Evolutionary conservation across 257 asterid genomes (phyloP).

Genomic region (Gynochthodes officinalis): DNA sequence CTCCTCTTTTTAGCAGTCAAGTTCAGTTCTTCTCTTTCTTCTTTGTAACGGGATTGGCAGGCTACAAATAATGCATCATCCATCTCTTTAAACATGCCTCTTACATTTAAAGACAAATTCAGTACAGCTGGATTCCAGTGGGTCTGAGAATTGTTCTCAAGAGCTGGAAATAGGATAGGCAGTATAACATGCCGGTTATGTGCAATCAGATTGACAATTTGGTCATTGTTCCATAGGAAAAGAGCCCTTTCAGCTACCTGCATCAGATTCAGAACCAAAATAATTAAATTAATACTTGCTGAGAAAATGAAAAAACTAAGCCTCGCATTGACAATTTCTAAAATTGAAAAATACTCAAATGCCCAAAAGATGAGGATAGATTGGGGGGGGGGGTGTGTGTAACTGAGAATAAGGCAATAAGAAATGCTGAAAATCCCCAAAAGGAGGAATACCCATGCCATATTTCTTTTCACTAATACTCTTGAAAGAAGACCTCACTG

Average conservation of each 20-base stretch:
- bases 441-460: background rate
- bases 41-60: slow-evolving; percentile 53
- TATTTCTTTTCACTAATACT: background rate
- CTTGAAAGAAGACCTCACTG: background rate
- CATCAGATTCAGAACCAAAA: background rate
- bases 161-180: slow-evolving; percentile 74
- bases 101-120: slow-evolving; percentile 63
- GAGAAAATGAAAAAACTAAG: background rate
- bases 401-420: background rate
- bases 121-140: slow-evolving; percentile 87
- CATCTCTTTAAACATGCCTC: slow-evolving; percentile 66
- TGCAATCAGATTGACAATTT: slow-evolving; percentile 56
- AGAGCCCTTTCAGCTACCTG: slow-evolving; percentile 95
- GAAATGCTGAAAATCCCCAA: background rate
- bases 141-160: slow-evolving; percentile 55
- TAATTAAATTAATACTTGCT: background rate
- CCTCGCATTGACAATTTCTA: background rate
- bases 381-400: no score
- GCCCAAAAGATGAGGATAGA: background rate
- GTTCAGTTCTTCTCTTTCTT: slow-evolving; percentile 44
- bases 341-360: background rate
- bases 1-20: slow-evolving; percentile 39
- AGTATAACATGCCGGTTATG: slow-evolving; percentile 68
- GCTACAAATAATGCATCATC: slow-evolving; percentile 53
- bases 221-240: slow-evolving; percentile 81